Evolutionary conservation across 2,329 filamentous ascomycete genomes (phyloP).

Genomic region (Onygena corvina): DNA sequence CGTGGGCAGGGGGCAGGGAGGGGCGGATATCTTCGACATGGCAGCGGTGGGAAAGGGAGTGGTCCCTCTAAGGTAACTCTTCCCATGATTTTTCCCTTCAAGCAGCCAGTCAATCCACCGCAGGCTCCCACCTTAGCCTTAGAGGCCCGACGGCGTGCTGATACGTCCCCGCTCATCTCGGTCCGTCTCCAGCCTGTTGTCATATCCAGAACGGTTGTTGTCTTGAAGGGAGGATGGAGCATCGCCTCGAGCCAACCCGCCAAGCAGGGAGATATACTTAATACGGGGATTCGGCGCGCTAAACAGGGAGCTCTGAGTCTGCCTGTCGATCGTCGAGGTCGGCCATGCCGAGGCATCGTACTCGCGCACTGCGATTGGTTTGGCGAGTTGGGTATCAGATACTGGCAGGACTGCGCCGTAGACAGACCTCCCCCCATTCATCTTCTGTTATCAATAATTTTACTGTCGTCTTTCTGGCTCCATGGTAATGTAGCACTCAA

Average conservation of each 20-base stretch:
- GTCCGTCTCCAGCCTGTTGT: constrained; percentile 3
- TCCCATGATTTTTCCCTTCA: background rate
- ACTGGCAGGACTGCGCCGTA: too few species aligned
- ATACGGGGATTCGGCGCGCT: constrained; percentile 4
- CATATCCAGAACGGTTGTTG: background rate
- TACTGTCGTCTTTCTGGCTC: too few species aligned
- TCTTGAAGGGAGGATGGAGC: constrained; percentile 1
- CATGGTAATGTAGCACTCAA: too few species aligned
- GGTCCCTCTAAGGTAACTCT: background rate
- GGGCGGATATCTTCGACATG: too few species aligned
- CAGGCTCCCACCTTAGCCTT: background rate
- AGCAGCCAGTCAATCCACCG: background rate
- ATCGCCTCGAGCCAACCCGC: background rate
- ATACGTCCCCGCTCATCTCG: constrained; percentile 5
- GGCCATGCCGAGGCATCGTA: constrained; percentile 5
- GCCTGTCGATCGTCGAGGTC: constrained; percentile 5
- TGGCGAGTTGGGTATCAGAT: too few species aligned
- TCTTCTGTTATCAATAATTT: too few species aligned
- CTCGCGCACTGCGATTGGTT: background rate
- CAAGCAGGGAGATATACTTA: constrained; percentile 7
- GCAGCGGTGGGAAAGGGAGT: background rate
- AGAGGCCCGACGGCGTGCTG: background rate
- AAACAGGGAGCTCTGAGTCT: background rate
- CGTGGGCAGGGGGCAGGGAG: background rate
- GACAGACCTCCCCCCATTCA: too few species aligned